Conservation (phyloP, 306 rosid species). For the Pueraria montana region DNA sequence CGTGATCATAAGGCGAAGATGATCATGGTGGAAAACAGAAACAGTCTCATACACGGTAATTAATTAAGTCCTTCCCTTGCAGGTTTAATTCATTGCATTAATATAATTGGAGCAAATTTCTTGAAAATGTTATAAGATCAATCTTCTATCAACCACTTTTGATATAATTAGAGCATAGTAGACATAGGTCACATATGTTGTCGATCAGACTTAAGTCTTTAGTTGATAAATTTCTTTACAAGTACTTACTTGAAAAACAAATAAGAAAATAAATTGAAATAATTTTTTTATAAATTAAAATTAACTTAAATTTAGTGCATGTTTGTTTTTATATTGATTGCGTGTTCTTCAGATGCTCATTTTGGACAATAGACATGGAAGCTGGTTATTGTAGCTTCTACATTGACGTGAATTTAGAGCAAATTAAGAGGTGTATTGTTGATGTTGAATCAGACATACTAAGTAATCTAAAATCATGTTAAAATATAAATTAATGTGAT, state of each 20-base stretch:
- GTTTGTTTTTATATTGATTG: not conserved
- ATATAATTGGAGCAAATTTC: not conserved
- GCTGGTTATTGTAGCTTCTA: too few species aligned
- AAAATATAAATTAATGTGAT: too few species aligned
- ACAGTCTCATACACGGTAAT: slow-evolving; percentile 50
- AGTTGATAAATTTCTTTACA: too few species aligned
- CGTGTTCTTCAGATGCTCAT: not conserved
- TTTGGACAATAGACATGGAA: not conserved
- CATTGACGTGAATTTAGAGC: too few species aligned
- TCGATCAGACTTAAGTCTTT: too few species aligned
- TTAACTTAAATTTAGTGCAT: not conserved
- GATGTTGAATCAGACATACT: too few species aligned
- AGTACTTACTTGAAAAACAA: too few species aligned
- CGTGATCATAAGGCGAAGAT: slow-evolving; percentile 16
- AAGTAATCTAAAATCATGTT: too few species aligned
- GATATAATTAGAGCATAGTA: not conserved
- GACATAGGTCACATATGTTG: too few species aligned
- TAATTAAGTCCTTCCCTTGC: slow-evolving; percentile 5
- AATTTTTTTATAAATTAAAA: not conserved
- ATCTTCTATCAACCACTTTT: not conserved
- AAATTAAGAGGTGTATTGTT: too few species aligned
- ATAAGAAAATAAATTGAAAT: not conserved
- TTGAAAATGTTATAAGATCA: not conserved
- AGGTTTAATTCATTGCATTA: not conserved
- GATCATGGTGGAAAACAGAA: slow-evolving; percentile 54